Evolutionary conservation across 116 monocot genomes (phyloP).

Genomic region (Zostera marina): DNA sequence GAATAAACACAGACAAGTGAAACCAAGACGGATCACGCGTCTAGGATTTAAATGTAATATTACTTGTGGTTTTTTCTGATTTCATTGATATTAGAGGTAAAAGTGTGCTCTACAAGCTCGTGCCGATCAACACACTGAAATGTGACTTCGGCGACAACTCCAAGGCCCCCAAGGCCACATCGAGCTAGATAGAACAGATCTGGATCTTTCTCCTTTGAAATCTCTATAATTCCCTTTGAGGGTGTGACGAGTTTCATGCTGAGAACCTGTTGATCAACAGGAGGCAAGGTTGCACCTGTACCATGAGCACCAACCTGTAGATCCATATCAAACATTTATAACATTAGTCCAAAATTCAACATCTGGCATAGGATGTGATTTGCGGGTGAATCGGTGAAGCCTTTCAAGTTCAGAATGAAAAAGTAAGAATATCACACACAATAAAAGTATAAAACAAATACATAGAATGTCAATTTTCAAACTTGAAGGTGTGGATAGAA

Average conservation of each 20-base stretch:
- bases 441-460: neutral
- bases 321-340: neutral
- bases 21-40: neutral
- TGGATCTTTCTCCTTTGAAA: conserved; percentile 73
- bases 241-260: conserved; percentile 97
- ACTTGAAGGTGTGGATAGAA: too few relatives aligned
- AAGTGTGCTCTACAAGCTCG: conserved; percentile 92
- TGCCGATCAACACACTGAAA: conserved; percentile 90
- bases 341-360: neutral
- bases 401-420: neutral
- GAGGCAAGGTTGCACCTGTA: conserved; percentile 78
- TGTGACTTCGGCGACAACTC: conserved; percentile 94
- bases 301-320: conserved; percentile 89
- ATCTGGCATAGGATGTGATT: too few relatives aligned
- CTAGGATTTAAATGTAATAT: neutral
- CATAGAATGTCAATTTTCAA: neutral
- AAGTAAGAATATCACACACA: neutral
- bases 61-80: conserved; percentile 97
- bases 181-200: conserved; percentile 89
- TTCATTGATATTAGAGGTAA: conserved; percentile 58
- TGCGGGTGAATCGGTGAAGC: too few relatives aligned
- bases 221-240: conserved; percentile 74
- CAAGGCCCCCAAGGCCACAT: conserved; percentile 91
- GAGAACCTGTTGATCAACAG: conserved; percentile 86
- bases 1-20: neutral